Base-by-base conservation (phyloP, 1,139 yeast species). In the Pichia inconspicua region DNA sequence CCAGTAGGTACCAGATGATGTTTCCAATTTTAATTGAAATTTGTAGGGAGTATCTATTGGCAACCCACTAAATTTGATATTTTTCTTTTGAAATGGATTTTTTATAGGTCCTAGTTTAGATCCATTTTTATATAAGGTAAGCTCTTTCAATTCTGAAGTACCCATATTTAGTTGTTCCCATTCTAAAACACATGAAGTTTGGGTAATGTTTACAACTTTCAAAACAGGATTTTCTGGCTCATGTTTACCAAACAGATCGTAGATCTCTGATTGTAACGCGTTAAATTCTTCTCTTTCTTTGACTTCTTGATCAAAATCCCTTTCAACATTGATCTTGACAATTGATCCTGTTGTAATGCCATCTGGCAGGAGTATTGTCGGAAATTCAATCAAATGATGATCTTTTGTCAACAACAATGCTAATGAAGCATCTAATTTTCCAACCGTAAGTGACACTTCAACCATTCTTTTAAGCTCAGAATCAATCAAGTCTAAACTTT, bases 271-370 rank as follows among this genome's bases (percentile, higher is more conserved):
- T 66, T 92, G 98, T 44, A 87, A 74, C 30, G 64, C 62, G 46
- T 74, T 73, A 61, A 92, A 92, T 46, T 72, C 69, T 43, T 68
- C 65, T 31, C 72, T 71, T 61, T 88, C 95, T 51, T 70, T 68
- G 43, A 66, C 58, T 63, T 92, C 97, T 43, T 82, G 77, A 43
- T 74, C 78, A n/a, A 73, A 60, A 62, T 90, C 95, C 54, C 87
- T 83, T 51, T 85, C 90, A 64, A 97, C 90, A 53, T 75, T 78
- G 63, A 92, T 82, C 59, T 84, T 84, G 45, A 92, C 88, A 47
- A 92, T 84, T n/a, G 96, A 86, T 6, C 98, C 99, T 1, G 98
- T 95, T 55, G 78, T 76, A 41, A 90, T 95, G 41, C 94, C 92
- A 60, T 83, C 84, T 10, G 99, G 99, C 46, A 92, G 72, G 48